Percentiles rank a stretch among this genome's conserved stretches.
These are phyloP conservation scores for Coniferiporia weirii DNA, from an alignment of 1,284 basidiomycete genomes.

Conservation along the genomic window DNA sequence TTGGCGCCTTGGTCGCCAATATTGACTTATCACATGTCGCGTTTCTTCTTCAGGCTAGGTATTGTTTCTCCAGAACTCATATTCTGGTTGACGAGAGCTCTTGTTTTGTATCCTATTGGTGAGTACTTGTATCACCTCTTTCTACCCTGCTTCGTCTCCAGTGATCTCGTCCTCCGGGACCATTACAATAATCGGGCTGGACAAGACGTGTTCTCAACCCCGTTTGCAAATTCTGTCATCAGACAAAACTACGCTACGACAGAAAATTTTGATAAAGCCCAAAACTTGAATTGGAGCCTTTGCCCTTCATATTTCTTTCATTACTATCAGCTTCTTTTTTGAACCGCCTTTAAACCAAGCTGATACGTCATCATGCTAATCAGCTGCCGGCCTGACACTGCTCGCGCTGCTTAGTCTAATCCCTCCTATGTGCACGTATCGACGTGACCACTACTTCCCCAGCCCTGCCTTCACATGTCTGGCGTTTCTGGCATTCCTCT, in stretches of 20 bases:
- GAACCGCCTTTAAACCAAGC: not conserved
- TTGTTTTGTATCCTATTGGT: conserved; percentile 29
- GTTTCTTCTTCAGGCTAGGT: conserved; percentile 22
- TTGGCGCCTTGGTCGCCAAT: not conserved
- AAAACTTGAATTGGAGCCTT: too few relatives aligned
- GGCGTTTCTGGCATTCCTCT: conserved; percentile 23
- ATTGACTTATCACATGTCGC: not conserved
- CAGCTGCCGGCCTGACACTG: conserved; percentile 26
- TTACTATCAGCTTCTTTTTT: too few relatives aligned
- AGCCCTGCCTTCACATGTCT: conserved; percentile 25
- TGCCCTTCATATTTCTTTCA: too few relatives aligned
- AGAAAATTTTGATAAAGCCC: too few relatives aligned
- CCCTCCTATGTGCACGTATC: conserved; percentile 23
- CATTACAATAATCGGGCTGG: too few relatives aligned
- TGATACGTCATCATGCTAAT: not conserved
- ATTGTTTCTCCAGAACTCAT: conserved; percentile 25
- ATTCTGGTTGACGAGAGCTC: conserved; percentile 22
- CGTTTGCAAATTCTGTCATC: too few relatives aligned
- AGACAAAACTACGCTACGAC: too few relatives aligned
- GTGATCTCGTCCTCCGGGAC: too few relatives aligned
- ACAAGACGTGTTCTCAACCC: too few relatives aligned
- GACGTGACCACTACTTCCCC: conserved; percentile 22
- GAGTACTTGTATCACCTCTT: conserved; percentile 10
- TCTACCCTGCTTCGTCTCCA: not conserved
- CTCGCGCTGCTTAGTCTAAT: conserved; percentile 23